phyloP scores from a whole-genome alignment of 768 basidiomycete species.

The Kwoniella sp. region DNA sequence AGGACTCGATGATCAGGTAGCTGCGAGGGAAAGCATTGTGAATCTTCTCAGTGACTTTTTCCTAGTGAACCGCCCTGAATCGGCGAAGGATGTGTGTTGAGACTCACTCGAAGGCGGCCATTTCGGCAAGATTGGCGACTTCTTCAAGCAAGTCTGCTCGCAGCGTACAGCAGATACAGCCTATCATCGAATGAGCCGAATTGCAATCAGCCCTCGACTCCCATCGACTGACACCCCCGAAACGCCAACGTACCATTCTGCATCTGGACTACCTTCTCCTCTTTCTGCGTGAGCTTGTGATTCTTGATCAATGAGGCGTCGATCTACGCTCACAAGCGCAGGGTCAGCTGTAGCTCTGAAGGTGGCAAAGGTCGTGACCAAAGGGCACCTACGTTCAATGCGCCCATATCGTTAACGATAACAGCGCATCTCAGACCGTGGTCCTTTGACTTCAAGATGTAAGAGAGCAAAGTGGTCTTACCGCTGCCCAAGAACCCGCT shows the following conservation, averaged over 20 bases:
- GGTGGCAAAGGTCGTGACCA: not conserved
- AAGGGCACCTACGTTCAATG: constrained; percentile 41
- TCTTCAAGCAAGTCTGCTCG: constrained; percentile 55
- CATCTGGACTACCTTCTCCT: constrained; percentile 53
- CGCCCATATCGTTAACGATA: constrained; percentile 56
- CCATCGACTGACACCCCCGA: too few relatives aligned
- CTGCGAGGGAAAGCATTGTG: constrained; percentile 6
- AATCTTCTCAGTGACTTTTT: too few relatives aligned
- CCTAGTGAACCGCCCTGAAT: not conserved
- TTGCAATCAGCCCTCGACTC: not conserved
- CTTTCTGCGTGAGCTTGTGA: constrained; percentile 47
- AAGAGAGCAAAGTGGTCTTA: constrained; percentile 52
- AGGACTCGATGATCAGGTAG: constrained; percentile 55
- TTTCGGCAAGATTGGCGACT: constrained; percentile 49
- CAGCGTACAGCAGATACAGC: constrained; percentile 56
- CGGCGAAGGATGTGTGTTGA: too few relatives aligned
- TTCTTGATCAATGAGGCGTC: constrained; percentile 50
- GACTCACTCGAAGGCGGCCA: constrained; percentile 44
- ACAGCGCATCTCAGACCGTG: constrained; percentile 49
- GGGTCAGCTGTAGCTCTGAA: not conserved
- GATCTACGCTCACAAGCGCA: constrained; percentile 31
- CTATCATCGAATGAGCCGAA: constrained; percentile 15
- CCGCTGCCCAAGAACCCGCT: constrained; percentile 54
- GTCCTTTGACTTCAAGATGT: constrained; percentile 48
- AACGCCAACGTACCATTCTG: constrained; percentile 47